These are phyloP conservation scores for Podila minutissima DNA, from an alignment of 192 early-diverging fungal genomes.

Conservation along the genomic window DNA sequence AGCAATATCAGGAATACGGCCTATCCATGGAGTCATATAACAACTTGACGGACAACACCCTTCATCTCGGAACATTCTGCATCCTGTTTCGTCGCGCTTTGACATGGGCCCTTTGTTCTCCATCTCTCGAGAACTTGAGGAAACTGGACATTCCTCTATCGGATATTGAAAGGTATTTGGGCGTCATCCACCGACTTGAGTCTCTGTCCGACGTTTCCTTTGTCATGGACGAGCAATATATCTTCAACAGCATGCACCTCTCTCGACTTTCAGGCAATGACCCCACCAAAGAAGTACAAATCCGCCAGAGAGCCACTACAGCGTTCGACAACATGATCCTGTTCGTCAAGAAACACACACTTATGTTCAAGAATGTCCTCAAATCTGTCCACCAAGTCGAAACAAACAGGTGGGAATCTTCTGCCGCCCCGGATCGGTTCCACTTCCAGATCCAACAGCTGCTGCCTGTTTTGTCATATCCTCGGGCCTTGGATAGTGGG, in stretches of 20 bases:
- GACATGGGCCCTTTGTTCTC: slow-evolving; percentile 18
- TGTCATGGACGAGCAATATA: slow-evolving; percentile 21
- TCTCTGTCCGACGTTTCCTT: slow-evolving; percentile 10
- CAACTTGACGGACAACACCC: background rate
- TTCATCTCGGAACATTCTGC: background rate
- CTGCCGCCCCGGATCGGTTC: background rate
- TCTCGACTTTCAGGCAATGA: background rate
- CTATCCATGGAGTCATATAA: background rate
- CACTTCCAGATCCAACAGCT: background rate
- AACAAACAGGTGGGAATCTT: background rate
- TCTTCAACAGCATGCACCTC: background rate
- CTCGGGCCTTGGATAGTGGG: background rate
- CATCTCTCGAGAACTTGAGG: slow-evolving; percentile 12
- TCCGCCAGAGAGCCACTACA: background rate
- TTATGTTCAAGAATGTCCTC: background rate
- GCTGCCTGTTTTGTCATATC: background rate
- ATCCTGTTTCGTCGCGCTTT: background rate
- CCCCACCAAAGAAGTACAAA: background rate
- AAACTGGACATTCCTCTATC: slow-evolving; percentile 16
- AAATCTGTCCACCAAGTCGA: background rate
- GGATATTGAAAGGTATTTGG: slow-evolving; percentile 9
- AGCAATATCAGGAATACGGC: background rate
- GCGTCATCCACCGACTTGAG: slow-evolving; percentile 4
- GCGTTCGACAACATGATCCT: slow-evolving; percentile 10
- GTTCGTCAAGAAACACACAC: slow-evolving; percentile 19